Evolutionary conservation across 2,329 filamentous ascomycete species (phyloP).

Genomic region (Penicillium concentricum): DNA sequence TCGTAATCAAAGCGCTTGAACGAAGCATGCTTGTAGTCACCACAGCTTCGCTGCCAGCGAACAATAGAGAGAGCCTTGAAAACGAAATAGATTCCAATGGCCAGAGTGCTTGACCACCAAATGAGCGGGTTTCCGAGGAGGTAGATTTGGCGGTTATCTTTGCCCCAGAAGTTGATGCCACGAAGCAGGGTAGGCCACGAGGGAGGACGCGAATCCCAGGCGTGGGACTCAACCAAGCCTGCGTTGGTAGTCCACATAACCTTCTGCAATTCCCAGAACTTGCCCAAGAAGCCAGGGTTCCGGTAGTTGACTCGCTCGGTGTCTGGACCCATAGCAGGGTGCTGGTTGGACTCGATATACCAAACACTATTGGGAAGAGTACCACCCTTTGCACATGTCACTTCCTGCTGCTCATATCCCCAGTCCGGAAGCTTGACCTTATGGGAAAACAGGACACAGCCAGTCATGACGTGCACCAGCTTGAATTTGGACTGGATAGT

Average conservation of each 20-base stretch:
- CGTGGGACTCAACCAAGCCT: conserved; percentile 91
- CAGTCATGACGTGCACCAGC: conserved; percentile 94
- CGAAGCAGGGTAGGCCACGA: conserved; percentile 90
- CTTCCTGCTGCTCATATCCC: conserved; percentile 97
- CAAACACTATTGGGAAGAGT: conserved; percentile 95
- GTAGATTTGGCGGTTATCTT: conserved; percentile 91
- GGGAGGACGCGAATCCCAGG: conserved; percentile 92
- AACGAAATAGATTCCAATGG: conserved; percentile 71
- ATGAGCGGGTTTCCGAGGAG: conserved; percentile 91
- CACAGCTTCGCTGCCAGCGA: conserved; percentile 90
- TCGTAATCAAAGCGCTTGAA: conserved; percentile 99
- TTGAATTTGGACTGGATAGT: conserved; percentile 97
- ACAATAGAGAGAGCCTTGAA: conserved; percentile 88
- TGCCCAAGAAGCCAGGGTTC: conserved; percentile 91
- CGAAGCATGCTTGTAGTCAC: conserved; percentile 75
- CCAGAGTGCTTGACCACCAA: conserved; percentile 85
- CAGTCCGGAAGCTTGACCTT: conserved; percentile 98
- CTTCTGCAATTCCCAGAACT: conserved; percentile 95
- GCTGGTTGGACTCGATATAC: conserved; percentile 91
- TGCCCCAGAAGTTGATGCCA: conserved; percentile 99
- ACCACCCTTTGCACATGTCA: conserved; percentile 90
- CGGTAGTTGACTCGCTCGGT: conserved; percentile 96
- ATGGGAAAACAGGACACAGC: conserved; percentile 94
- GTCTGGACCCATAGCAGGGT: conserved; percentile 69
- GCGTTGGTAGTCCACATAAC: conserved; percentile 99